Percentiles rank a stretch among this genome's conserved stretches.
These are phyloP conservation scores for Fusarium sp. DNA, from an alignment of 2,329 filamentous ascomycete genomes.

Conservation along the genomic window DNA sequence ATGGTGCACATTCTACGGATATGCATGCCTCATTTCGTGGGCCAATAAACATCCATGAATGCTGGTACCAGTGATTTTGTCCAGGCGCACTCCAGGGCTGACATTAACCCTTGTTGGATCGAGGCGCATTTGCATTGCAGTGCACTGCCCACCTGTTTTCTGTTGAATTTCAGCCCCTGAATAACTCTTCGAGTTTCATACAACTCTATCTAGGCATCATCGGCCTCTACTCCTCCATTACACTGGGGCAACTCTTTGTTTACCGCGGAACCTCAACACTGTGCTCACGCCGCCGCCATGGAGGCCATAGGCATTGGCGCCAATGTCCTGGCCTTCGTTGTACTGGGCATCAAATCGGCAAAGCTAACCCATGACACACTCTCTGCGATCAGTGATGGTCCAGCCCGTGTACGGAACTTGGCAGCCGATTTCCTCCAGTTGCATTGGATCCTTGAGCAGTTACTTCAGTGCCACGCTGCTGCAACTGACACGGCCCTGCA, in stretches of 20 bases:
- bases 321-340: slow-evolving; percentile 26
- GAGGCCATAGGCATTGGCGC: slow-evolving; percentile 27
- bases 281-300: neutral
- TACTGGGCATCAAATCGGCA: slow-evolving; percentile 13
- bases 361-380: slow-evolving; percentile 18
- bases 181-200: neutral
- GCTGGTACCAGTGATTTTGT: neutral
- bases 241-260: neutral
- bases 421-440: slow-evolving; percentile 5
- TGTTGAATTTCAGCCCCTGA: neutral
- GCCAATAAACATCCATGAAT: neutral
- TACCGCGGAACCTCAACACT: neutral
- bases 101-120: neutral
- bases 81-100: neutral
- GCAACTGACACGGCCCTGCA: neutral
- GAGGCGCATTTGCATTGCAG: neutral
- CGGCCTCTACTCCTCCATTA: neutral
- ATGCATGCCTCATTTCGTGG: neutral
- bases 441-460: slow-evolving; percentile 12
- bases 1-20: neutral
- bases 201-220: neutral
- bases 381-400: slow-evolving; percentile 22
- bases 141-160: neutral
- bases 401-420: slow-evolving; percentile 8
- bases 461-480: neutral